Evolutionary conservation across 2,329 filamentous ascomycete species (phyloP).

Genomic region (Zelopaecilomyces penicillatus): DNA sequence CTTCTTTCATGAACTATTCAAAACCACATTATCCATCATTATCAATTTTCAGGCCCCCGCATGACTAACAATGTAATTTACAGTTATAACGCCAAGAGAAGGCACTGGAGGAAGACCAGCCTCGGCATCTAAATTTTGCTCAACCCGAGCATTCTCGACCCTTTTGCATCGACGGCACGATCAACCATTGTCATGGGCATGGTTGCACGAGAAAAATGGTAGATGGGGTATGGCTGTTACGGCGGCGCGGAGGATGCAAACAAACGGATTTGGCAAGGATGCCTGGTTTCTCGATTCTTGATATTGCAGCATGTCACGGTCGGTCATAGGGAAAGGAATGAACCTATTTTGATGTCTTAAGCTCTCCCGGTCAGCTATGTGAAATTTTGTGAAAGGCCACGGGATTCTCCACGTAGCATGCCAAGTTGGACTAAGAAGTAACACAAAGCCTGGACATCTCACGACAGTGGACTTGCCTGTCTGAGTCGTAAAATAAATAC

Average conservation of each 20-base stretch:
- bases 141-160: constrained; percentile 11
- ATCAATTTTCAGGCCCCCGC: no score
- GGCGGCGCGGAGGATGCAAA: constrained; percentile 18
- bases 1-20: neutral
- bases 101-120: constrained; percentile 99
- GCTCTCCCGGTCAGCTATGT: no score
- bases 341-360: constrained; percentile 23
- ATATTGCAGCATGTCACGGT: constrained; percentile 38
- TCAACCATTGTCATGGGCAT: constrained; percentile 15
- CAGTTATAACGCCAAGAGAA: constrained; percentile 99
- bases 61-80: constrained; percentile 7
- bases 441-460: no score
- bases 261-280: constrained; percentile 23
- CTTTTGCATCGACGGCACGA: constrained; percentile 15
- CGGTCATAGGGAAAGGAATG: constrained; percentile 34
- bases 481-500: no score
- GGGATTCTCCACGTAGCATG: no score
- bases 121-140: constrained; percentile 71
- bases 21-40: constrained; percentile 11
- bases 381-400: no score
- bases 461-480: no score
- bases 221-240: constrained; percentile 12
- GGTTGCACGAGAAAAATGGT: constrained; percentile 18
- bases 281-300: constrained; percentile 30
- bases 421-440: no score